These are phyloP conservation scores for Plasmodium gaboni DNA, from an alignment of 169 alveolate genomes.

Conservation along the genomic window DNA sequence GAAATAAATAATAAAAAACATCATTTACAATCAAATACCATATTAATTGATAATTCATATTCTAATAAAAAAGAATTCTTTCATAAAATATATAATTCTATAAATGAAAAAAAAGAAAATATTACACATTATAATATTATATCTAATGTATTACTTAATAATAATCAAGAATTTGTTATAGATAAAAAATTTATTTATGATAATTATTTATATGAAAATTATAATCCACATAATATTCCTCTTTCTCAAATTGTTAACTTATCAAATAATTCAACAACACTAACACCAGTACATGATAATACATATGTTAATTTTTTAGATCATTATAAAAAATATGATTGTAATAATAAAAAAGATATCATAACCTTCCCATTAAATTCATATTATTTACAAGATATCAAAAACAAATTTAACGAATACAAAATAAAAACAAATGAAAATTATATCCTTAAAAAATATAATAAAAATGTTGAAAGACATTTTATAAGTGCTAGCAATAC, in stretches of 20 bases:
- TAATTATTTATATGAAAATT: neutral
- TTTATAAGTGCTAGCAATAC: neutral
- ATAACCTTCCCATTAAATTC: conserved; percentile 9
- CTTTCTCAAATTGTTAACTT: neutral
- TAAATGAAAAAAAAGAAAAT: conserved; percentile 24
- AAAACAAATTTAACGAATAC: conserved; percentile 18
- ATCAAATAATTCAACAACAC: neutral
- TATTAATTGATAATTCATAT: conserved; percentile 13
- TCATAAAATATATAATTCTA: conserved; percentile 6
- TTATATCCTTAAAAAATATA: neutral
- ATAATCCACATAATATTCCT: neutral
- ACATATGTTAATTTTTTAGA: conserved; percentile 5
- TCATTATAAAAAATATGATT: neutral
- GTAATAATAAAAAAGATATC: neutral
- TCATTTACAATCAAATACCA: neutral
- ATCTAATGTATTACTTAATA: neutral
- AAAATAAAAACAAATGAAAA: conserved; percentile 29
- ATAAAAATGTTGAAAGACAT: neutral
- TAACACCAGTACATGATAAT: neutral
- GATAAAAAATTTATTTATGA: conserved; percentile 24
- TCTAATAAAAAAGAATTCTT: neutral
- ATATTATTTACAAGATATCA: conserved; percentile 10
- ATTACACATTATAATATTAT: conserved; percentile 10
- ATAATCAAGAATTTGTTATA: conserved; percentile 11
- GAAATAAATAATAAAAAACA: neutral